Conservation (phyloP, 2,329 filamentous ascomycete species). For the Ophiosphaerella narmari region DNA sequence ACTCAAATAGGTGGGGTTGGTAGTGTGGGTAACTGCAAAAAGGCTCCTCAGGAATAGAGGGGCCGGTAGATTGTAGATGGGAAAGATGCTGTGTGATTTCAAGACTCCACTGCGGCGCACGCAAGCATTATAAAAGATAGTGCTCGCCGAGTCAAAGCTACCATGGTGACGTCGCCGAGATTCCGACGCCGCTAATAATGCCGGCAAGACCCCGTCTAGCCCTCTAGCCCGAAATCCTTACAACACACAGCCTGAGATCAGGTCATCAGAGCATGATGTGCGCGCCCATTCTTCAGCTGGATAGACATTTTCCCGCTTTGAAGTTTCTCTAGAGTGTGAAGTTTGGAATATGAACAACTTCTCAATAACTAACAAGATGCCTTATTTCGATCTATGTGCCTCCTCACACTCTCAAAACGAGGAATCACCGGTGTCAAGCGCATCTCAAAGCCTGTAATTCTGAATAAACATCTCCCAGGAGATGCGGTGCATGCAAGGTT, state of each 20-base stretch:
- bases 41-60: not conserved
- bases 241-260: not conserved
- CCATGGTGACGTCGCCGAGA: slow-evolving; percentile 46
- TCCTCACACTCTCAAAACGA: not conserved
- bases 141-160: slow-evolving; percentile 20
- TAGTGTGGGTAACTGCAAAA: not conserved
- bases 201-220: slow-evolving; percentile 29
- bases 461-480: slow-evolving; percentile 1
- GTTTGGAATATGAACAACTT: not conserved
- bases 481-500: slow-evolving; percentile 9
- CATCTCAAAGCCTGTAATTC: slow-evolving; percentile 2
- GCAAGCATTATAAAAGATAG: slow-evolving; percentile 32
- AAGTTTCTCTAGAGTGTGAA: not conserved
- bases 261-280: slow-evolving; percentile 11
- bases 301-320: too few relatives aligned
- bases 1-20: not conserved
- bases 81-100: not conserved
- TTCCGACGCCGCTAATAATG: slow-evolving; percentile 28
- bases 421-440: not conserved
- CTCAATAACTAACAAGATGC: too few relatives aligned
- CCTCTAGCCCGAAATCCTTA: slow-evolving; percentile 12
- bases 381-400: too few relatives aligned
- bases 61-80: not conserved
- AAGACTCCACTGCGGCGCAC: slow-evolving; percentile 11
- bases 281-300: not conserved